phyloP scores from a whole-genome alignment of 176 grass and related monocot species.

The Calamus simplicifolius region DNA sequence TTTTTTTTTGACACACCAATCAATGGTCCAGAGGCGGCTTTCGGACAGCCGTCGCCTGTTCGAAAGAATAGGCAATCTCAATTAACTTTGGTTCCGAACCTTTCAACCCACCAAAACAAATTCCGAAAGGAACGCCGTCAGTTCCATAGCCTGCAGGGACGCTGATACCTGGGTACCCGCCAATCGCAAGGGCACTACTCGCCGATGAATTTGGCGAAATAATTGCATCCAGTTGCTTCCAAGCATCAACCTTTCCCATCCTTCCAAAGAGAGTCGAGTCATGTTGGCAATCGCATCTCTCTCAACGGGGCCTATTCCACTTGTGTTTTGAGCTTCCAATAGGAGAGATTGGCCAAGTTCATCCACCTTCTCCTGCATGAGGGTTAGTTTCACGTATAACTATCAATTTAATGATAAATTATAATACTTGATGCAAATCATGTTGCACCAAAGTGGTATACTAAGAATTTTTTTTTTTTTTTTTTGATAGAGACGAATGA shows the following conservation, averaged over 20 bases:
- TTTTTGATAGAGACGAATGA: too few relatives aligned
- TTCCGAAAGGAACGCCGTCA: conserved; percentile 40
- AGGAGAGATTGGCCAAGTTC: background rate
- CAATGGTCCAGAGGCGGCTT: conserved; percentile 25
- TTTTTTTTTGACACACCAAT: too few relatives aligned
- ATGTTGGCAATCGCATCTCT: background rate
- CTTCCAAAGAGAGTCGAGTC: background rate
- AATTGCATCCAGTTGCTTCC: background rate
- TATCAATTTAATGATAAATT: too few relatives aligned
- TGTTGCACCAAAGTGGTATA: too few relatives aligned
- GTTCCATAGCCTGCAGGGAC: conserved; percentile 43
- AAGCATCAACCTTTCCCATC: background rate
- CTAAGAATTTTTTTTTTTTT: too few relatives aligned
- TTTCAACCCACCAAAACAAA: conserved; percentile 68
- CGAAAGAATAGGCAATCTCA: conserved; percentile 68
- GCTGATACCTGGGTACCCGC: conserved; percentile 47
- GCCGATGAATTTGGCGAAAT: background rate
- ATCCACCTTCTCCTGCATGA: background rate
- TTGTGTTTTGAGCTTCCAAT: background rate
- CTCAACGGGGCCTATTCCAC: background rate
- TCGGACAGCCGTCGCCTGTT: conserved; percentile 50
- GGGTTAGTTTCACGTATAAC: background rate
- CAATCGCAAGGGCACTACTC: conserved; percentile 24
- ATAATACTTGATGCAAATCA: too few relatives aligned
- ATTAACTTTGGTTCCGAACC: conserved; percentile 64